A percentile compares a stretch with the other conserved stretches of the same genome.
These are phyloP conservation scores for Ogataea nitratoaversa DNA, from an alignment of 805 yeast genomes.

Conservation along the genomic window DNA sequence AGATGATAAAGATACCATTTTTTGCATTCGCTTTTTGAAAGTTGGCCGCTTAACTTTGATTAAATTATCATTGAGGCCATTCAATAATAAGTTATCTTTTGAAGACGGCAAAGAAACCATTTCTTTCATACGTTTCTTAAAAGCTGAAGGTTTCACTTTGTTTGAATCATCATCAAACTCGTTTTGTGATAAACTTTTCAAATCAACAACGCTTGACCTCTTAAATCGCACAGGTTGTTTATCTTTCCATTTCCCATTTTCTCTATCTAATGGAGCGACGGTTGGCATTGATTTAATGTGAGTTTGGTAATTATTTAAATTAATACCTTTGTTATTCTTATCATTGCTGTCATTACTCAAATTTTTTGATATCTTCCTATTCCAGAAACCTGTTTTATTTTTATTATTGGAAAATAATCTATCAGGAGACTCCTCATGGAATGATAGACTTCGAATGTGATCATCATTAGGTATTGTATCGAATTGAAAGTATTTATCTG, in stretches of 20 bases:
- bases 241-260: conserved; percentile 19
- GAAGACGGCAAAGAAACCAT: not conserved
- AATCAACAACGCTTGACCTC: too few species aligned
- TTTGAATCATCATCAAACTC: too few species aligned
- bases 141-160: too few species aligned
- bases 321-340: not conserved
- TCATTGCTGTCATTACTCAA: not conserved
- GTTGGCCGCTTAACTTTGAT: too few species aligned
- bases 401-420: not conserved
- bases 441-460: too few species aligned
- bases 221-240: too few species aligned
- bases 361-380: not conserved
- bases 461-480: not conserved
- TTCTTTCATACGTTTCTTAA: not conserved
- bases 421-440: not conserved
- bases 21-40: too few species aligned
- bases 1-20: too few species aligned
- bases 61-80: too few species aligned
- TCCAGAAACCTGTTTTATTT: not conserved
- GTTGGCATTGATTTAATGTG: conserved; percentile 22
- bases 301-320: conserved; percentile 10
- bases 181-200: too few species aligned
- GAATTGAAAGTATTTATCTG: not conserved
- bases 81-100: too few species aligned
- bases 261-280: conserved; percentile 19